phyloP scores from a whole-genome alignment of 2,329 filamentous ascomycete genomes.

The Pochonia chlamydosporia region DNA sequence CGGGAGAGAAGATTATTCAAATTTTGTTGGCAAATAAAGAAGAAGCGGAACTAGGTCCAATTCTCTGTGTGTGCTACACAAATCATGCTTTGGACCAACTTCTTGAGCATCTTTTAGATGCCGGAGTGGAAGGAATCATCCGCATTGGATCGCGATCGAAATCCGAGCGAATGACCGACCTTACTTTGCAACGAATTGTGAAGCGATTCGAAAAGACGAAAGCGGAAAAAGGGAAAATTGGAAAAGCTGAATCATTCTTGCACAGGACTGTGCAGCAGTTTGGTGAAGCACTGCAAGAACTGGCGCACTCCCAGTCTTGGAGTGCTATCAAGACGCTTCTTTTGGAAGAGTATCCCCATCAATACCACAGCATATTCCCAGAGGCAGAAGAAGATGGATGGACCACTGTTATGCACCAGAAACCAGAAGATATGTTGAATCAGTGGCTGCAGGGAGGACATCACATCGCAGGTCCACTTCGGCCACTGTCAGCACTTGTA shows the following conservation, averaged over 20 bases:
- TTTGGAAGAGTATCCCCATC: background rate
- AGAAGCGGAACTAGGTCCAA: slow-evolving; percentile 37
- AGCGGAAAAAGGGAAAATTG: slow-evolving; percentile 28
- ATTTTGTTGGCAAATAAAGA: slow-evolving; percentile 40
- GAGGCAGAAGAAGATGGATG: slow-evolving; percentile 4
- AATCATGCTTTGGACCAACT: slow-evolving; percentile 49
- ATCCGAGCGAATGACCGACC: slow-evolving; percentile 40
- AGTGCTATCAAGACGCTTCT: background rate
- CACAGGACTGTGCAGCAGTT: background rate
- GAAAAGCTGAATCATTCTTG: background rate
- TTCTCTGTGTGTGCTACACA: slow-evolving; percentile 47
- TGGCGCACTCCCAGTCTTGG: background rate
- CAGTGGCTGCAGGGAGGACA: slow-evolving; percentile 1
- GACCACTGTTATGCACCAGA: background rate
- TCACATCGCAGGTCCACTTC: background rate
- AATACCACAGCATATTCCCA: slow-evolving; percentile 1
- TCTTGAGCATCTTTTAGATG: slow-evolving; percentile 51
- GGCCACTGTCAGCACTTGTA: background rate
- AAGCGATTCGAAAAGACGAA: slow-evolving; percentile 27
- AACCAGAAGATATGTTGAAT: background rate
- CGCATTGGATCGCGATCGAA: slow-evolving; percentile 57
- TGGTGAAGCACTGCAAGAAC: background rate
- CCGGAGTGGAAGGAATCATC: slow-evolving; percentile 44
- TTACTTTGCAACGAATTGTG: slow-evolving; percentile 42
- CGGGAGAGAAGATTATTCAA: slow-evolving; percentile 54